Percentiles rank a stretch among this genome's conserved stretches.
phyloP scores from a whole-genome alignment of 2,329 filamentous ascomycete genomes.

The Ophiocordyceps unilateralis region DNA sequence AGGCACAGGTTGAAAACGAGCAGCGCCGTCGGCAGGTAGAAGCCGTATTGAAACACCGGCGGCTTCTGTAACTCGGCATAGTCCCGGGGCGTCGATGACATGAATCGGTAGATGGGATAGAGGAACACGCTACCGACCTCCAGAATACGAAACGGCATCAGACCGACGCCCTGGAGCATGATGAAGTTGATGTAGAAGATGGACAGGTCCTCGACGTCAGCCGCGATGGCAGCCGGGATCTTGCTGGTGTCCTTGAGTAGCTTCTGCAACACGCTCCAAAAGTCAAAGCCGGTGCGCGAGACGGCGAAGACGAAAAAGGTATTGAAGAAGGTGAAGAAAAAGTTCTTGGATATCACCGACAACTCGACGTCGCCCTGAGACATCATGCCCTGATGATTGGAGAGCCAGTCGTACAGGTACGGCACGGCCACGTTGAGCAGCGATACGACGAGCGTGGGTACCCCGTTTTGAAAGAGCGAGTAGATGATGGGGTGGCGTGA shows the following conservation, averaged over 20 bases:
- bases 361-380: conserved; percentile 89
- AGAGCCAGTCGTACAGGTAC: conserved; percentile 86
- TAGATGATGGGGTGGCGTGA: conserved; percentile 50
- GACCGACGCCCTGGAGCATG: conserved; percentile 79
- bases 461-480: conserved; percentile 68
- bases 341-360: conserved; percentile 93
- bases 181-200: conserved; percentile 90
- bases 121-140: conserved; percentile 75
- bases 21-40: conserved; percentile 83
- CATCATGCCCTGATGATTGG: conserved; percentile 84
- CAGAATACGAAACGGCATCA: conserved; percentile 82
- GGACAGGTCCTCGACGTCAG: conserved; percentile 55
- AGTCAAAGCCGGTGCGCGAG: conserved; percentile 64
- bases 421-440: conserved; percentile 80
- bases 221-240: conserved; percentile 59
- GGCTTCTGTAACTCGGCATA: conserved; percentile 68
- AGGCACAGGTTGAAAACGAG: conserved; percentile 90
- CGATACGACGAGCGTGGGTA: conserved; percentile 74
- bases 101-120: conserved; percentile 64
- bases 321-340: conserved; percentile 99
- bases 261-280: conserved; percentile 55
- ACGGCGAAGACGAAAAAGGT: conserved; percentile 91
- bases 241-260: conserved; percentile 62
- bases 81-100: conserved; percentile 77
- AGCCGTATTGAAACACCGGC: conserved; percentile 84